Percentiles rank a stretch among this genome's conserved stretches.
Conservation (phyloP, 495 filamentous ascomycete species). For the Penicillium bovifimosum region DNA sequence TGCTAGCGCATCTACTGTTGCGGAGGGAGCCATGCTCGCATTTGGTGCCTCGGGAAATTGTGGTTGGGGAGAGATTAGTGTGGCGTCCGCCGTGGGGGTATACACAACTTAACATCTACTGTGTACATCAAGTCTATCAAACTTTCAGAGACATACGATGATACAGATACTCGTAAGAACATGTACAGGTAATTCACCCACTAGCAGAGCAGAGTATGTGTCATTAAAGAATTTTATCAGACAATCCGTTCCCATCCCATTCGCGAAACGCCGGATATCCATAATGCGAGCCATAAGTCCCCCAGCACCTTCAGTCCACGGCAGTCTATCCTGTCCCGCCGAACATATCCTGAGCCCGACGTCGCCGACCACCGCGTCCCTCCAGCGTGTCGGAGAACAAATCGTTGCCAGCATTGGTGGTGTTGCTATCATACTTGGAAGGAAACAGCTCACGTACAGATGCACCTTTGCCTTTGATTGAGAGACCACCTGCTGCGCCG, state of each 20-base stretch:
- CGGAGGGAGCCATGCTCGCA: constrained; percentile 17
- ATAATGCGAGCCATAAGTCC: constrained; percentile 15
- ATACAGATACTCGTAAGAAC: background rate
- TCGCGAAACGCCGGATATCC: constrained; percentile 14
- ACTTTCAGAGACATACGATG: no score
- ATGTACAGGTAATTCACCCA: background rate
- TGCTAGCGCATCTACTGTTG: constrained; percentile 23
- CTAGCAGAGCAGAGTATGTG: constrained; percentile 5
- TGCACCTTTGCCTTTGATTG: constrained; percentile 43
- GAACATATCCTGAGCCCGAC: constrained; percentile 50
- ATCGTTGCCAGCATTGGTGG: constrained; percentile 62
- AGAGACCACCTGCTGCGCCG: constrained; percentile 46
- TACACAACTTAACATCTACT: background rate
- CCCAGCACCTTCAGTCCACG: background rate
- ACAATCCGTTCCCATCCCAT: constrained; percentile 7
- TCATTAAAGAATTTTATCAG: constrained; percentile 9
- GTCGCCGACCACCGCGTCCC: constrained; percentile 44
- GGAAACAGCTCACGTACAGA: constrained; percentile 69
- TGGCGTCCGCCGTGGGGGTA: background rate
- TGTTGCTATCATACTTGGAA: constrained; percentile 43
- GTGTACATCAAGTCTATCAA: background rate
- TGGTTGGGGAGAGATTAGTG: background rate
- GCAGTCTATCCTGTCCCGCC: constrained; percentile 19
- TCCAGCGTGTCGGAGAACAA: constrained; percentile 55
- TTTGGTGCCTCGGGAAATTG: background rate